Conservation (phyloP, 129 eudicot genomes). For the Tanacetum coccineum region DNA sequence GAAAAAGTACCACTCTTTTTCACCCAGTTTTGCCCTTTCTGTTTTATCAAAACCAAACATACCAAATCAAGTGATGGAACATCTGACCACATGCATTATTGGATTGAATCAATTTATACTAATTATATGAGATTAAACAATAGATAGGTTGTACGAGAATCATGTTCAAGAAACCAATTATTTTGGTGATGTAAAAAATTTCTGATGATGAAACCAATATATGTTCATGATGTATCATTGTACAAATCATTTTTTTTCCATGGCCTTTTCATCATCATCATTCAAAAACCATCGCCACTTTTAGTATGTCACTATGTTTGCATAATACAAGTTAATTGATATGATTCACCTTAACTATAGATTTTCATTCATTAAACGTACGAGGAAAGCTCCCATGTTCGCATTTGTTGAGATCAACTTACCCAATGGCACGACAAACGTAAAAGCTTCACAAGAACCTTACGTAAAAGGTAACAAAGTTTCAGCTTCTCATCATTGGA, state of each 20-base stretch:
- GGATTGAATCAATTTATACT: too few species aligned
- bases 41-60: not conserved
- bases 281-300: too few species aligned
- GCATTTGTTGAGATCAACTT: conserved; percentile 91
- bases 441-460: conserved; percentile 68
- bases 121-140: too few species aligned
- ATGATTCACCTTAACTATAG: not conserved
- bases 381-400: conserved; percentile 98
- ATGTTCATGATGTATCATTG: too few species aligned
- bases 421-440: conserved; percentile 75
- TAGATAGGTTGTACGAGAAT: too few species aligned
- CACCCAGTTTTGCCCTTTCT: conserved; percentile 89
- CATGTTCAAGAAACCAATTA: too few species aligned
- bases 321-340: too few species aligned
- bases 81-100: too few species aligned
- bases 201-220: too few species aligned
- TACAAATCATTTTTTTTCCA: too few species aligned
- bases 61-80: not conserved
- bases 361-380: conserved; percentile 3
- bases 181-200: too few species aligned
- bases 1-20: conserved; percentile 91
- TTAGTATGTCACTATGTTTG: not conserved
- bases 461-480: conserved; percentile 70
- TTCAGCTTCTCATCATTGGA: conserved; percentile 94
- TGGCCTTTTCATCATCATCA: too few species aligned